These are phyloP conservation scores for Cyclotella atomus DNA, from an alignment of 108 stramenopile species.

Conservation along the genomic window DNA sequence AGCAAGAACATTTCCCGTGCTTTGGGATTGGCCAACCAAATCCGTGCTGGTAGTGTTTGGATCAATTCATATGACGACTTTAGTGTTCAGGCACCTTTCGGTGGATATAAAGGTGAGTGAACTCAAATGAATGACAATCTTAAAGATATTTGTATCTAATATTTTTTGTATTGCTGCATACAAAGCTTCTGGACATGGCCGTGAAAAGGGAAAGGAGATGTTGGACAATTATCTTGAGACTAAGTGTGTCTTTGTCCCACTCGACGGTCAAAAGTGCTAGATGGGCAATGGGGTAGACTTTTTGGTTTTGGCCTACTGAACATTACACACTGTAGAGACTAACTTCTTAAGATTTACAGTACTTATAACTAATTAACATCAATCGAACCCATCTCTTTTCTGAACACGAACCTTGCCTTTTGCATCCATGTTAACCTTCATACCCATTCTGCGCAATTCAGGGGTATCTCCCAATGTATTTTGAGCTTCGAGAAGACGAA, in stretches of 20 bases:
- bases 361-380: no score
- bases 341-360: no score
- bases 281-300: no score
- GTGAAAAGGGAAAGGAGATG: constrained; percentile 50
- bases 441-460: constrained; percentile 65
- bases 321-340: no score
- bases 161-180: no score
- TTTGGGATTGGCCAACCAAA: constrained; percentile 44
- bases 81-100: constrained; percentile 51
- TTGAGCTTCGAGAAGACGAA: constrained; percentile 74
- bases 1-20: constrained; percentile 34
- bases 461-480: constrained; percentile 62
- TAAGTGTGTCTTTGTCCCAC: constrained; percentile 49
- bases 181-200: constrained; percentile 48
- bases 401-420: constrained; percentile 69
- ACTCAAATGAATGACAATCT: no score
- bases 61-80: constrained; percentile 65
- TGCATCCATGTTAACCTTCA: constrained; percentile 66
- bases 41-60: constrained; percentile 66
- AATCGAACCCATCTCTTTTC: not conserved
- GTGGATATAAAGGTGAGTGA: no score
- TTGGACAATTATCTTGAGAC: constrained; percentile 56
- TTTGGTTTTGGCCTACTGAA: no score
- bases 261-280: constrained; percentile 4
- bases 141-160: no score